A percentile compares a stretch with the other conserved stretches of the same genome.
Conservation (phyloP, 2,329 filamentous ascomycete species). For the Bipolaris oryzae region DNA sequence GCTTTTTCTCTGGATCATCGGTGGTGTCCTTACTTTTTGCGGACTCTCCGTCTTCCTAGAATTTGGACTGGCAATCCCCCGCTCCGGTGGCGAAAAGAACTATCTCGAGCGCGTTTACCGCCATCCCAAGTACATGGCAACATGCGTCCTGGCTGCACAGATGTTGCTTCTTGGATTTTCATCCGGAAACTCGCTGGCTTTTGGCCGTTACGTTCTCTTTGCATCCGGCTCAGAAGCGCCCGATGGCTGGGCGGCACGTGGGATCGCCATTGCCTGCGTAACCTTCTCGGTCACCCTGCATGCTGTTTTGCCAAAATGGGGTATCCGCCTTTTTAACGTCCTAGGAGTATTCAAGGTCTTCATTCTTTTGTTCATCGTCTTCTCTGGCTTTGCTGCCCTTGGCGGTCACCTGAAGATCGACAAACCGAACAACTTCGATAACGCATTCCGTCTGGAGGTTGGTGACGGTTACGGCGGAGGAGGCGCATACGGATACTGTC, state of each 20-base stretch:
- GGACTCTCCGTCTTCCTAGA: constrained; percentile 68
- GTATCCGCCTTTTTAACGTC: constrained; percentile 64
- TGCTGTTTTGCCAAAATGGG: constrained; percentile 61
- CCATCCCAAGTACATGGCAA: constrained; percentile 63
- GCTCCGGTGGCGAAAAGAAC: constrained; percentile 69
- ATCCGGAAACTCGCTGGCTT: constrained; percentile 63
- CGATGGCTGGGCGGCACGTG: constrained; percentile 63
- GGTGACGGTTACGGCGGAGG: constrained; percentile 44
- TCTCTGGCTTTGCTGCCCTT: constrained; percentile 56
- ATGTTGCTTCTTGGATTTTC: constrained; percentile 68
- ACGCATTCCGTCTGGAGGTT: constrained; percentile 58
- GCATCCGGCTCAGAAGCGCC: constrained; percentile 56
- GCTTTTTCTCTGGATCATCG: constrained; percentile 62
- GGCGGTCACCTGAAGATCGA: constrained; percentile 45
- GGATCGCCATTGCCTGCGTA: constrained; percentile 53
- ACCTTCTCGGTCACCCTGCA: constrained; percentile 64
- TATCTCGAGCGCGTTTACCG: constrained; percentile 69
- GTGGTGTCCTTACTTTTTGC: constrained; percentile 60
- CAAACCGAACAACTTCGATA: constrained; percentile 63
- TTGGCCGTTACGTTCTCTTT: constrained; percentile 63
- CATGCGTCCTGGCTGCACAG: constrained; percentile 64
- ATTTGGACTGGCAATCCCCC: constrained; percentile 66
- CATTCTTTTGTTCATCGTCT: constrained; percentile 66
- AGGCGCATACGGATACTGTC: constrained; percentile 56
- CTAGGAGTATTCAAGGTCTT: constrained; percentile 66